Evolutionary conservation across 305 asterid species (phyloP), one percentile per base, ranked within the genome.

Genomic region (Rubia peregrina): DNA sequence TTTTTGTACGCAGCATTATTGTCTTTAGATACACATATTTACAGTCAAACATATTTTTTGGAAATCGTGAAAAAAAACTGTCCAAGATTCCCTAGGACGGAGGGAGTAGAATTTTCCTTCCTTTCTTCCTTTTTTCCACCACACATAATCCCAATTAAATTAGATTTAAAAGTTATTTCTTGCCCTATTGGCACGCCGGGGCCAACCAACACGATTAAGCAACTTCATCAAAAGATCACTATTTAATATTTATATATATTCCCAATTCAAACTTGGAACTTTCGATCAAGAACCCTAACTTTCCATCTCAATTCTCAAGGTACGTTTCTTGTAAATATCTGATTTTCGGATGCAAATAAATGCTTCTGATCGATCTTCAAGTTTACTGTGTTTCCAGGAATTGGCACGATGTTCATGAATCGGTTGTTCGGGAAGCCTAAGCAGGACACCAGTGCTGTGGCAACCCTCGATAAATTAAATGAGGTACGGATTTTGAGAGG

Each of bases 361-460:
- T 51, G 59, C 9, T 51, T 51, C 14, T 51, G 59, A 51, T 51
- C 9, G 59, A 51, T 17, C 6, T 17, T 3, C 59, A 17, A 51
- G 48, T 65, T 38, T 26, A 26, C 42, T 40, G 53, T 2, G 7
- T 43, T 57, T 59, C 38, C 70, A 48, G 73, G 77, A 48, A 61
- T 36, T 63, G 65, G 69, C 30, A 81, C 61, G 61, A 82, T 82
- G 86, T 82, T 82, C 59, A 51, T 51, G 68, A 76, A 76, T 26
- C 68, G 80, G 75, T 65, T 82, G 3, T 83, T 83, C 57, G 87
- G 87, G 51, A 83, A 80, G 74, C 83, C 83, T 19, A 83, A 80
- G 78, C 80, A 74, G 75, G 87, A 83, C 73, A 19, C 77, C 22
- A 79, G 72, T 83, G 81, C 87, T 79, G 78, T 83, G 12, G 53